These are phyloP conservation scores for Entamoeba invadens DNA, from an alignment of 208 protist genomes.

Conservation along the genomic window DNA sequence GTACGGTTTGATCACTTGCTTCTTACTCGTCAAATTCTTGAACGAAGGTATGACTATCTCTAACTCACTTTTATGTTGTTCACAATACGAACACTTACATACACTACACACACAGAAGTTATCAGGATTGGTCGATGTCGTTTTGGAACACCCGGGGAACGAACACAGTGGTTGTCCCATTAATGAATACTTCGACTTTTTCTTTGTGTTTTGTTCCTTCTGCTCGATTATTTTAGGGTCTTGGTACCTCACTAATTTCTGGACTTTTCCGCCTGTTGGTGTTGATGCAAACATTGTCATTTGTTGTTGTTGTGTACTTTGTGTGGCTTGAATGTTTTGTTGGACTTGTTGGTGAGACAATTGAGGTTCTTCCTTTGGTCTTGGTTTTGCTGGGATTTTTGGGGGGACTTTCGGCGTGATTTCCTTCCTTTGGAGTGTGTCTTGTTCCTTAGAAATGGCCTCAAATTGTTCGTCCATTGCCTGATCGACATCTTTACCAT, in stretches of 20 bases:
- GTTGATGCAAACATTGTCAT: too few species aligned
- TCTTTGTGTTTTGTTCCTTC: neutral
- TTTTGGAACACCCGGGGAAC: neutral
- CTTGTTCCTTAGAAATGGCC: too few species aligned
- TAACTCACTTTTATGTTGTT: neutral
- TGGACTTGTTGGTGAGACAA: too few species aligned
- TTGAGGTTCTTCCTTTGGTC: too few species aligned
- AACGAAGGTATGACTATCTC: neutral
- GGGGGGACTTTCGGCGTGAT: too few species aligned
- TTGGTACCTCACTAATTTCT: neutral
- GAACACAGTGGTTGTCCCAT: neutral
- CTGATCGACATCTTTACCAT: too few species aligned
- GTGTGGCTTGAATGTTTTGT: too few species aligned
- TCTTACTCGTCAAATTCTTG: neutral
- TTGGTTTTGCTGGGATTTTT: too few species aligned
- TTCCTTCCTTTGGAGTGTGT: too few species aligned
- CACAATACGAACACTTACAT: neutral
- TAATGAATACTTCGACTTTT: neutral
- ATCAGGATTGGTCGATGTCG: neutral
- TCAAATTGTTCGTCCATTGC: too few species aligned
- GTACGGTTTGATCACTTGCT: neutral
- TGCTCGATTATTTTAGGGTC: neutral
- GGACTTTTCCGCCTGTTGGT: too few species aligned
- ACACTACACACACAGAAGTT: neutral
- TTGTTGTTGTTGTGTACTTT: too few species aligned